Evolutionary conservation across 306 rosid species (phyloP).

Genomic region (Acmispon strigosus): DNA sequence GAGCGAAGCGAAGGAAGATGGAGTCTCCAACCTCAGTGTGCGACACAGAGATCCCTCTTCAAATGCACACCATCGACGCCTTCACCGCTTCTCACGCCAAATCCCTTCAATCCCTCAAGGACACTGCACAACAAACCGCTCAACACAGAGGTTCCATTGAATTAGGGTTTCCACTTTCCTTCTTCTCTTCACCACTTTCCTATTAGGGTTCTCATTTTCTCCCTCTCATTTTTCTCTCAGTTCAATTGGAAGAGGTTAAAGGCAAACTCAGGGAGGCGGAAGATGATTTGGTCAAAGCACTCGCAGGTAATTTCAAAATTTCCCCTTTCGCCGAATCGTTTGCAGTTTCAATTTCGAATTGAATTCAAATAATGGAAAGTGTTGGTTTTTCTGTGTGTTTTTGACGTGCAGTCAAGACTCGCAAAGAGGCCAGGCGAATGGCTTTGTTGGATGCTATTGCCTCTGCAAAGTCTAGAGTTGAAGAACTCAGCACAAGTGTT

Average conservation of each 20-base stretch:
- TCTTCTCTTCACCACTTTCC: background rate
- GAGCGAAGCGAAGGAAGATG: constrained; percentile 25
- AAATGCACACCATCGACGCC: constrained; percentile 32
- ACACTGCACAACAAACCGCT: constrained; percentile 34
- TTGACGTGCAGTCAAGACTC: constrained; percentile 53
- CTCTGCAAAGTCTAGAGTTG: constrained; percentile 49
- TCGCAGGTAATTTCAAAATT: constrained; percentile 44
- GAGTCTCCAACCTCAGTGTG: constrained; percentile 39
- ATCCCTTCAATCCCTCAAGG: constrained; percentile 35
- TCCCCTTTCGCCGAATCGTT: too few relatives aligned
- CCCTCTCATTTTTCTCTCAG: constrained; percentile 18
- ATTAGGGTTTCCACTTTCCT: constrained; percentile 37
- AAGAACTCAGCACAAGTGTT: constrained; percentile 36
- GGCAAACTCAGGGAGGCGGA: constrained; percentile 61
- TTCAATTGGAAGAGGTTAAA: constrained; percentile 43
- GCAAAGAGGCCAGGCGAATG: constrained; percentile 74
- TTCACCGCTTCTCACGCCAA: constrained; percentile 24
- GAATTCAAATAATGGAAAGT: background rate
- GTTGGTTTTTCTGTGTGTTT: background rate
- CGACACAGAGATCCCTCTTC: constrained; percentile 33
- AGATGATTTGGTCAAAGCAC: constrained; percentile 75
- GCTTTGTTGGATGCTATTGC: constrained; percentile 56
- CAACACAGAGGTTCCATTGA: constrained; percentile 37
- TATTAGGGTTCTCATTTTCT: constrained; percentile 10
- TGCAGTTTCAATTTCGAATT: background rate